A percentile compares a stretch with the other conserved stretches of the same genome.
Conservation (phyloP, 2,329 filamentous ascomycete genomes). For the Ilyonectria robusta region DNA sequence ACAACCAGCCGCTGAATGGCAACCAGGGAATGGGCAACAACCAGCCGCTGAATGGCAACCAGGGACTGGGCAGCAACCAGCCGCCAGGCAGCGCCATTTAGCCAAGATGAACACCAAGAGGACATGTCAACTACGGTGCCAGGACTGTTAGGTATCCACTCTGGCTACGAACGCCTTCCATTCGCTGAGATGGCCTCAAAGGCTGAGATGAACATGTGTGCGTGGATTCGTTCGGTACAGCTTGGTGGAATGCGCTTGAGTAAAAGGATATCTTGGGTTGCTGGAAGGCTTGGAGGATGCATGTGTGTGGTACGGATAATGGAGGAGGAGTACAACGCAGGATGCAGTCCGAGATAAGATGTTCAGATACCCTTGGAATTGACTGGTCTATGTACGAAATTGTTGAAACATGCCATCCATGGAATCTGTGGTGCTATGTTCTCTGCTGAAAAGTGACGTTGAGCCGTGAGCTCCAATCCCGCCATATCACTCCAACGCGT, state of each 20-base stretch:
- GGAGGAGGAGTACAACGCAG: not conserved
- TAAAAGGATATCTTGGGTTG: not conserved
- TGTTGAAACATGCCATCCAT: not conserved
- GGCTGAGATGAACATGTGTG: not conserved
- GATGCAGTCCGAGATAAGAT: not conserved
- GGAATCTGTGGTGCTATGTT: not conserved
- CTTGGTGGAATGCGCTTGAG: not conserved
- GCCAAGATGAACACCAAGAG: too few relatives aligned
- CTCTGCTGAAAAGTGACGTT: not conserved
- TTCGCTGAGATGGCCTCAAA: not conserved
- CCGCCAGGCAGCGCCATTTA: too few relatives aligned
- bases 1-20: too few relatives aligned
- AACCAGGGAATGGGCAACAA: too few relatives aligned
- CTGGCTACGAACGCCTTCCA: too few relatives aligned
- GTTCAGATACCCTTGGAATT: not conserved
- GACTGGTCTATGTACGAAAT: not conserved
- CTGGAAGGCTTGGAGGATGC: not conserved
- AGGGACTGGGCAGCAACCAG: too few relatives aligned
- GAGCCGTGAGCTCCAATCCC: not conserved
- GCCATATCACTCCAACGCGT: not conserved
- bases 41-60: too few relatives aligned
- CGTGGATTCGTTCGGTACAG: not conserved
- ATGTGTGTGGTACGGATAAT: not conserved
- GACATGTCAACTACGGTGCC: too few relatives aligned
- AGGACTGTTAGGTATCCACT: too few relatives aligned